Evolutionary conservation across 192 early-diverging fungal species (phyloP), one percentile per base, ranked within the genome.

Genomic region (Coemansia sp.): DNA sequence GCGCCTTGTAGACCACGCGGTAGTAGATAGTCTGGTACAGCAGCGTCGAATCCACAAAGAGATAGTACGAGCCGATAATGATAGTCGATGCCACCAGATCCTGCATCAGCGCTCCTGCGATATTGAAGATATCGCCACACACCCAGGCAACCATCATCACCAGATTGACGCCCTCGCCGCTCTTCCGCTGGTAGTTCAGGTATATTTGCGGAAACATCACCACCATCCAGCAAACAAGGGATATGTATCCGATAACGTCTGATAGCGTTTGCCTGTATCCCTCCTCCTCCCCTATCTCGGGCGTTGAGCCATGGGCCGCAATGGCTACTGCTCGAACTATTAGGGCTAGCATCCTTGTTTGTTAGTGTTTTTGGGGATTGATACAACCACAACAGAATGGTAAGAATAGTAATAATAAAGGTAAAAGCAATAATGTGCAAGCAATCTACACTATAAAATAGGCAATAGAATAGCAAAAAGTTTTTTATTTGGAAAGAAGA

Each of bases 161-260:
- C 56, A 91, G 65, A 26, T 91, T 93, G 11, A 95, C 72, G 16
- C 90, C 90, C 57, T 91, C 90, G 43, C 91, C 90, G 72, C 86
- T 91, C 69, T 92, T 89, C 37, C 90, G 84, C 71, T 76, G 71
- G 81, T 92, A 93, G 81, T 93, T 95, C 65, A 87, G 84, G 67
- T 77, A 89, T 38, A 95, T 78, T 84, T 95, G 92, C 16, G 93
- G 93, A 49, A 89, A 85, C 83, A 91, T 92, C 60, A 94, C 93
- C 8, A 92, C 85, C 41, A 94, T 74, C 93, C 93, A 94, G 71
- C 92, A 90, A 7, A 62, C 71, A 32, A 92, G 87, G 41, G 90
- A 92, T 13, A 91, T 44, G 61, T 89, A 89, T 39, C 91, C 92
- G 64, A 83, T 75, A 12, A 39, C 26, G 38, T 69, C 58, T 2